Evolutionary conservation across 1,284 basidiomycete species (phyloP), one percentile per base, ranked within the genome.

Genomic region (Rhodotorula sp.): DNA sequence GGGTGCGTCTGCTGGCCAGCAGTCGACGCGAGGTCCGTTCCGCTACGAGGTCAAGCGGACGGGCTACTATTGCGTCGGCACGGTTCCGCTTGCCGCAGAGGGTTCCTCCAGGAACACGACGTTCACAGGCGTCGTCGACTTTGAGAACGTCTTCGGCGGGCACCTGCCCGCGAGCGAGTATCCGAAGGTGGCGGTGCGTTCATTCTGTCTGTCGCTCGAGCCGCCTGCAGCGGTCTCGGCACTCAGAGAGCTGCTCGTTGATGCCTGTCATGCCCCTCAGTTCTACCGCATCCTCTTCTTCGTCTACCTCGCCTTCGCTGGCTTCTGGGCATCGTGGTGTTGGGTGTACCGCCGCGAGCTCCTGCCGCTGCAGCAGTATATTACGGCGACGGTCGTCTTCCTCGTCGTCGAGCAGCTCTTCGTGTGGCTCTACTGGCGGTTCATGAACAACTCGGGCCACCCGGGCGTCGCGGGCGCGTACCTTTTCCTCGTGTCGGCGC

Each of bases 1-100:
- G 21, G 63, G 63, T 72, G 27, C 70, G 59, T 13, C 68, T 59
- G 34, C 76, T 68, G 49, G 59, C 72, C 27, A 21, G 60, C 77
- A 68, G 67, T 77, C 46, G 48, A 61, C 62, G 53, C 73, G 63
- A 14, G 71, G 78, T 67, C 74, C 76, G 66, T 77, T 80, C 77
- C 68, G 75, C 59, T 97, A 97, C 81, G 81, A 85, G 45, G 92
- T 99, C n/a, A 84, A 85, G 34, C 90, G 90, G 81, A 93, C 91
- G 4, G 96, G 95, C 4, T 98, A 97, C 81, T 98, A 97, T 81
- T 98, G 95, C 81, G 89, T 96, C 77, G 93, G 92, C 88, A 81
- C 83, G 88, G 77, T 79, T 3, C 78, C 78, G 1, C 71, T 79
- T 34, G 45, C 59, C 21, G 61, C 73, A 14, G 68, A 76, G 21